Conservation (phyloP, 2,329 filamentous ascomycete species). For the Xylaria sp. region DNA sequence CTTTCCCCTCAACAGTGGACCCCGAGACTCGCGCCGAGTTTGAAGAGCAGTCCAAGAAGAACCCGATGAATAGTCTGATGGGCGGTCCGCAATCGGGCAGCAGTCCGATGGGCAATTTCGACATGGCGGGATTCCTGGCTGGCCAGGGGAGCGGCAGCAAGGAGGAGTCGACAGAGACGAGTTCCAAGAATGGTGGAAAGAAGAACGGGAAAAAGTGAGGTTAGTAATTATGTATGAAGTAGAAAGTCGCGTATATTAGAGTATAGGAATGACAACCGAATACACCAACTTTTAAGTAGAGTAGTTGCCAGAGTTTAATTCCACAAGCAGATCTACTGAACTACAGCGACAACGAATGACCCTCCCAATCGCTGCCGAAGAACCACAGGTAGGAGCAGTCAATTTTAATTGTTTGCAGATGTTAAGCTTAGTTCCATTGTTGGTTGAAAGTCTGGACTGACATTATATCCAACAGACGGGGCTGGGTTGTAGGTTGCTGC, state of each 20-base stretch:
- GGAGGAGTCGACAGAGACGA: conserved; percentile 39
- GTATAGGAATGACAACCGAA: neutral
- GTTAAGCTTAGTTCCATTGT: neutral
- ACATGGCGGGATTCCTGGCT: conserved; percentile 71
- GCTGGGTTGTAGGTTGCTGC: neutral
- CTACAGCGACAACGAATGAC: neutral
- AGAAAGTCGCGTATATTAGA: neutral
- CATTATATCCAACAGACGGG: neutral
- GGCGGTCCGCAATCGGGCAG: conserved; percentile 44
- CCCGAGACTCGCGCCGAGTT: conserved; percentile 95
- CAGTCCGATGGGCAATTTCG: conserved; percentile 65
- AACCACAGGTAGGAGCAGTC: neutral
- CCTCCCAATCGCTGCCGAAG: neutral
- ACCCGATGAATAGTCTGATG: conserved; percentile 56
- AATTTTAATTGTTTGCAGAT: neutral
- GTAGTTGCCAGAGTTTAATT: neutral
- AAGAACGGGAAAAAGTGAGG: conserved; percentile 54
- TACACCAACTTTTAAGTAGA: neutral
- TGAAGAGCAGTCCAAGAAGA: conserved; percentile 85
- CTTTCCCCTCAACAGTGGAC: conserved; percentile 77
- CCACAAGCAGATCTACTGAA: neutral
- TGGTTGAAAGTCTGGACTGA: no score
- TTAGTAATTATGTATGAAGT: neutral
- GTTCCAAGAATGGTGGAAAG: conserved; percentile 48
- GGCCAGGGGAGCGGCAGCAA: conserved; percentile 61